Evolutionary conservation across 1,284 basidiomycete genomes (phyloP).

Genomic region (Melampsora americana): DNA sequence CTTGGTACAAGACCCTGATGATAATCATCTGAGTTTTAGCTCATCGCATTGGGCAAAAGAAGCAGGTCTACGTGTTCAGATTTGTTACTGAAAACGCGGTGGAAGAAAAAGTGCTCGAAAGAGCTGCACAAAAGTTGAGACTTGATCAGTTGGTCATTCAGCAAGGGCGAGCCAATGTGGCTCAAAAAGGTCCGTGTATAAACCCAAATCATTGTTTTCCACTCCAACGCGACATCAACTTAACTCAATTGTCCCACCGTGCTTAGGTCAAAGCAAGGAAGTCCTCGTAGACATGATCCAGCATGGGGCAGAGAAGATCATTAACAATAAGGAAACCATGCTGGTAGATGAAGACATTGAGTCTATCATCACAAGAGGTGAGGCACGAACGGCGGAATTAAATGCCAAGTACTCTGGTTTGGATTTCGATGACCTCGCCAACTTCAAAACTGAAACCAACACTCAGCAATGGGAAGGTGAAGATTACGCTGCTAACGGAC

Average conservation of each 20-base stretch:
- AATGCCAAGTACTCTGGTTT: slow-evolving; percentile 89
- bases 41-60: slow-evolving; percentile 96
- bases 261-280: slow-evolving; percentile 75
- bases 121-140: slow-evolving; percentile 91
- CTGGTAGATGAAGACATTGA: slow-evolving; percentile 90
- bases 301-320: slow-evolving; percentile 95
- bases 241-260: background rate
- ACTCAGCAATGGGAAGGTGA: slow-evolving; percentile 84
- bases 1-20: background rate
- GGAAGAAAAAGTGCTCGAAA: slow-evolving; percentile 93
- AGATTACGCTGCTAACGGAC: slow-evolving; percentile 64
- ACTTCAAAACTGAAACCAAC: slow-evolving; percentile 84
- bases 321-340: slow-evolving; percentile 67
- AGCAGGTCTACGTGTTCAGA: slow-evolving; percentile 96
- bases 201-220: slow-evolving; percentile 48
- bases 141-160: slow-evolving; percentile 97
- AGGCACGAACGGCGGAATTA: slow-evolving; percentile 82
- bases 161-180: slow-evolving; percentile 69
- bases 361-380: slow-evolving; percentile 84
- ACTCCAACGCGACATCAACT: slow-evolving; percentile 54
- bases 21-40: slow-evolving; percentile 56
- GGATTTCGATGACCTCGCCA: slow-evolving; percentile 90
- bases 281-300: slow-evolving; percentile 98
- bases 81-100: slow-evolving; percentile 96
- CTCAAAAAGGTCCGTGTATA: slow-evolving; percentile 53